Percentiles rank a stretch among this genome's conserved stretches.
Conservation (phyloP, 1,284 basidiomycete species). For the Rhodotorula glutinis region DNA sequence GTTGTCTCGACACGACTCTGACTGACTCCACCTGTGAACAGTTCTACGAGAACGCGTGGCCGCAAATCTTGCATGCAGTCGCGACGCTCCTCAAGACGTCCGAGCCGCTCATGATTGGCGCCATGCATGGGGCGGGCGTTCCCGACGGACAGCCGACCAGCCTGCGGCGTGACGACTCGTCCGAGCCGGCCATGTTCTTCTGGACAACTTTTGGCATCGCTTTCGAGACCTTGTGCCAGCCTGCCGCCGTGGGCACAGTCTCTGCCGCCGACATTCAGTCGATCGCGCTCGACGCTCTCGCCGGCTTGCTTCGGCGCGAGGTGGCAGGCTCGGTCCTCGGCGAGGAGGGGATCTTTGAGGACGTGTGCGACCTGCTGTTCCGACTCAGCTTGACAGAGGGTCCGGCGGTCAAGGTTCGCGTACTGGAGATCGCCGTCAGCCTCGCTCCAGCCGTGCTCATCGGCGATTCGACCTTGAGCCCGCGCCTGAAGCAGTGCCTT, state of each 20-base stretch:
- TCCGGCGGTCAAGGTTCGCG: constrained; percentile 66
- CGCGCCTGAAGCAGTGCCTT: constrained; percentile 67
- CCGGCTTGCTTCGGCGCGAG: constrained; percentile 70
- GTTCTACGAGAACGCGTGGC: constrained; percentile 85
- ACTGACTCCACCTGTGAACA: constrained; percentile 47
- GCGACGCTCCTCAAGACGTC: constrained; percentile 71
- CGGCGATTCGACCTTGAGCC: constrained; percentile 12
- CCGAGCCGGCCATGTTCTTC: constrained; percentile 76
- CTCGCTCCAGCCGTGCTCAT: constrained; percentile 8
- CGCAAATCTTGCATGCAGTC: constrained; percentile 80
- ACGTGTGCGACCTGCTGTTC: constrained; percentile 83
- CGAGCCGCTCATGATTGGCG: constrained; percentile 67
- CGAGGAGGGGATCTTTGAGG: constrained; percentile 79
- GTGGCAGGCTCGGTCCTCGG: constrained; percentile 77
- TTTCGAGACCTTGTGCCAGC: constrained; percentile 77
- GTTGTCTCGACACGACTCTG: constrained; percentile 5
- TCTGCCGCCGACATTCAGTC: constrained; percentile 47
- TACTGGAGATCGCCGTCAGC: constrained; percentile 61
- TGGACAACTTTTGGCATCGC: constrained; percentile 87
- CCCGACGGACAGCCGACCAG: constrained; percentile 38
- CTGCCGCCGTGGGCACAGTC: constrained; percentile 53
- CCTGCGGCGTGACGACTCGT: constrained; percentile 12
- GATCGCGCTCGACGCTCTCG: constrained; percentile 74
- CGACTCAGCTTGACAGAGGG: constrained; percentile 84
- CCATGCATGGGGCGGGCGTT: constrained; percentile 71